Conservation (phyloP, 768 basidiomycete genomes). For the Mycena indigotica region DNA sequence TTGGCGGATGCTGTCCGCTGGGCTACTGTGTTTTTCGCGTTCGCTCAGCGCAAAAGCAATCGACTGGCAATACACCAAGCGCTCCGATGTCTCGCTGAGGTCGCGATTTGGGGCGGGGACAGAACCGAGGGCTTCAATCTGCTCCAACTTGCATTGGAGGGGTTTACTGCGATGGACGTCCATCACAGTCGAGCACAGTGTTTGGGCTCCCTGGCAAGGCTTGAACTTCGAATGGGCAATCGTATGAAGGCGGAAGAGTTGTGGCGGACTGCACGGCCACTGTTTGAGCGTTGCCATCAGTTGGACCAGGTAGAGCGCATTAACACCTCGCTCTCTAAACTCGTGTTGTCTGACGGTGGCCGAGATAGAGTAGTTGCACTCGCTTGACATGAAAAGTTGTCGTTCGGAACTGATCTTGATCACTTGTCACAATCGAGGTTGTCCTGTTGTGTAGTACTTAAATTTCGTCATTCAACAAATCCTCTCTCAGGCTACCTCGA, state of each 20-base stretch:
- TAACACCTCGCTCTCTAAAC: too few species aligned
- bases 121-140: not conserved
- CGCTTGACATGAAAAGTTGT: too few species aligned
- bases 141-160: not conserved
- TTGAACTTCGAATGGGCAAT: not conserved
- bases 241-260: not conserved
- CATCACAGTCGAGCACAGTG: not conserved
- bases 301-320: not conserved
- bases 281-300: not conserved
- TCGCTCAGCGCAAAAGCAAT: not conserved
- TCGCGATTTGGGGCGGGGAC: not conserved
- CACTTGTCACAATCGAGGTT: too few species aligned
- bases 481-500: too few species aligned
- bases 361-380: too few species aligned
- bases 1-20: not conserved
- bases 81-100: not conserved
- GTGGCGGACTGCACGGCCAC: not conserved
- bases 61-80: not conserved
- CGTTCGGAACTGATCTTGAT: too few species aligned
- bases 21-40: not conserved
- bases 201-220: not conserved
- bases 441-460: too few species aligned
- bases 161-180: not conserved
- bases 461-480: too few species aligned
- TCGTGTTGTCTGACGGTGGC: too few species aligned